phyloP scores from a whole-genome alignment of 495 filamentous ascomycete species.

The Darksidea phi region DNA sequence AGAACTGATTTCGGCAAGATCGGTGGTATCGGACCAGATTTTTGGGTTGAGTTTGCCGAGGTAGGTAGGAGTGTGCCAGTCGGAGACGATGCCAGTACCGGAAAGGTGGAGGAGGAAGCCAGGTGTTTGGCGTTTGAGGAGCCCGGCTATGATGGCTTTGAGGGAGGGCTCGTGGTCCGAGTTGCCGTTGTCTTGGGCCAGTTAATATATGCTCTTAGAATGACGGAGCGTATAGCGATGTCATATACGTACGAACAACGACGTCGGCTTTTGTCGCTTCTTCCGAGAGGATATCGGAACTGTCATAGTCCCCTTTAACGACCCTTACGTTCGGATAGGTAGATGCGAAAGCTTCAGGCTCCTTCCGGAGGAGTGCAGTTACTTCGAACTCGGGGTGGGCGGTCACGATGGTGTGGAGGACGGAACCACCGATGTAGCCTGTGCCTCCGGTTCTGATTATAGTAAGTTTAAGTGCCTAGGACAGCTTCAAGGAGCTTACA shows the following conservation, averaged over 20 bases:
- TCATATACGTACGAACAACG: slow-evolving; percentile 51
- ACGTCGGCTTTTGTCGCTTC: slow-evolving; percentile 59
- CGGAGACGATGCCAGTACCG: slow-evolving; percentile 33
- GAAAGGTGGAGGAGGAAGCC: slow-evolving; percentile 36
- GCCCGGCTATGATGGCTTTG: slow-evolving; percentile 34
- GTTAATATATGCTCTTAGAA: background rate
- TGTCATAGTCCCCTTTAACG: slow-evolving; percentile 56
- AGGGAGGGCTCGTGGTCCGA: slow-evolving; percentile 35
- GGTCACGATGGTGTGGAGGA: slow-evolving; percentile 45
- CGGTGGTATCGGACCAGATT: slow-evolving; percentile 36
- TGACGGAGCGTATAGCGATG: background rate
- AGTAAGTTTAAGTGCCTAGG: background rate
- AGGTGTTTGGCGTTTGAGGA: slow-evolving; percentile 26
- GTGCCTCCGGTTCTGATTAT: slow-evolving; percentile 47
- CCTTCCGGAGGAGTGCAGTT: slow-evolving; percentile 48
- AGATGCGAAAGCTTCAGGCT: slow-evolving; percentile 32
- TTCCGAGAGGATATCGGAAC: slow-evolving; percentile 50
- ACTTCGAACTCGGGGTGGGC: slow-evolving; percentile 50
- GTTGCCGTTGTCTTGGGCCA: slow-evolving; percentile 28
- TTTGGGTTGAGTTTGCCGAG: slow-evolving; percentile 35
- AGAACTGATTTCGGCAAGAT: slow-evolving; percentile 27
- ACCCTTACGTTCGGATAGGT: slow-evolving; percentile 54
- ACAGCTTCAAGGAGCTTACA: slow-evolving; percentile 22
- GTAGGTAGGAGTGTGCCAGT: slow-evolving; percentile 22
- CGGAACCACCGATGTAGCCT: slow-evolving; percentile 55